phyloP scores from a whole-genome alignment of 768 basidiomycete genomes.

The Leccinum boreale region DNA sequence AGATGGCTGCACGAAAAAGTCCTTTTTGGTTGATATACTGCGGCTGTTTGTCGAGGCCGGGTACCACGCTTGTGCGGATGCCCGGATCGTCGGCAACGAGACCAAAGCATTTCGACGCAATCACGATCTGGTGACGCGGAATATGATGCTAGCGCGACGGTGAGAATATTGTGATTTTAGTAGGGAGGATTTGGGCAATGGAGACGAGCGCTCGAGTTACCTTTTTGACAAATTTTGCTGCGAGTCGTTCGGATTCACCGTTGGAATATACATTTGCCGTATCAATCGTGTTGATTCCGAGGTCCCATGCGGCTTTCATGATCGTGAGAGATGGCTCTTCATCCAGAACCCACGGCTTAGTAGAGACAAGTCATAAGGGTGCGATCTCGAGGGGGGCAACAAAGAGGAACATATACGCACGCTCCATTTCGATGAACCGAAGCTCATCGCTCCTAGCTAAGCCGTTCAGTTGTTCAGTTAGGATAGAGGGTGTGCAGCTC shows the following conservation, averaged over 20 bases:
- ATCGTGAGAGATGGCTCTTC: conserved; percentile 29
- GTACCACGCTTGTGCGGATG: neutral
- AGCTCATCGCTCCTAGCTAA: conserved; percentile 27
- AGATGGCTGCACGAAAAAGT: conserved; percentile 36
- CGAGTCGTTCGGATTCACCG: conserved; percentile 34
- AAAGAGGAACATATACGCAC: conserved; percentile 12
- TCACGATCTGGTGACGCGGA: conserved; percentile 32
- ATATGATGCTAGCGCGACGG: conserved; percentile 26
- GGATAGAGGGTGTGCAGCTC: neutral
- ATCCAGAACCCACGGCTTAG: conserved; percentile 24
- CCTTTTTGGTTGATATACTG: conserved; percentile 33
- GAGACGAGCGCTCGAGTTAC: conserved; percentile 5
- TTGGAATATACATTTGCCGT: conserved; percentile 31
- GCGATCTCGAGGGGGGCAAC: neutral
- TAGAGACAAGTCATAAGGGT: neutral
- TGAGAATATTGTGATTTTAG: neutral
- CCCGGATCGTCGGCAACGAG: conserved; percentile 10
- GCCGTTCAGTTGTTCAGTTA: neutral
- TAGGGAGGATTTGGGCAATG: neutral
- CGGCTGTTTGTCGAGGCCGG: conserved; percentile 1
- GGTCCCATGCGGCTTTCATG: conserved; percentile 37
- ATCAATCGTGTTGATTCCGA: conserved; percentile 38
- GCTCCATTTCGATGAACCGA: conserved; percentile 28
- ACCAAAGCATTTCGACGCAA: conserved; percentile 28
- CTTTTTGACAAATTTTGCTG: conserved; percentile 36